Percentiles rank a stretch among this genome's conserved stretches.
phyloP scores from a whole-genome alignment of 768 basidiomycete genomes.

The Naematelia aurantialba region DNA sequence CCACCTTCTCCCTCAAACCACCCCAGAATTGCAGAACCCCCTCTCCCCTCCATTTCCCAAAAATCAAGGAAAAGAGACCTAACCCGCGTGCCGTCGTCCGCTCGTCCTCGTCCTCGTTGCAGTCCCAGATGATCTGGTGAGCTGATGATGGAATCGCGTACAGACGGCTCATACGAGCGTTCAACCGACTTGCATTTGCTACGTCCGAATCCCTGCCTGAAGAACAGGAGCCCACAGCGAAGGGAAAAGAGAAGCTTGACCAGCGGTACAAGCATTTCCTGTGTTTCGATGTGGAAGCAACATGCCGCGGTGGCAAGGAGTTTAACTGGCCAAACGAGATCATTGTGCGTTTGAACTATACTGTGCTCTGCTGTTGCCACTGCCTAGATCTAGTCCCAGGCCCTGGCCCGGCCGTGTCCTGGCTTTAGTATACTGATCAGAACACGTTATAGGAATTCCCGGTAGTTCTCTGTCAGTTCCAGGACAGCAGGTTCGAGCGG shows the following conservation, averaged over 20 bases:
- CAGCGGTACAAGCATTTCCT: conserved; percentile 68
- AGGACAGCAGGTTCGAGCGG: conserved; percentile 56
- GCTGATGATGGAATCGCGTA: not conserved
- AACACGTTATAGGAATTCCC: conserved; percentile 72
- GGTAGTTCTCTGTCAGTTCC: conserved; percentile 60
- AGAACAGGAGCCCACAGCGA: not conserved
- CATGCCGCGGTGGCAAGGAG: conserved; percentile 56
- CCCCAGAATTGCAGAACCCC: not conserved
- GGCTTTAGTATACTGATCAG: not conserved
- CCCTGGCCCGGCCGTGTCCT: conserved; percentile 1
- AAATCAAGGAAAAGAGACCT: too few relatives aligned
- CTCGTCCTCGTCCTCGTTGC: too few relatives aligned
- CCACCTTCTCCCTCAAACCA: not conserved
- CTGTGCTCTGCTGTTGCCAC: conserved; percentile 11
- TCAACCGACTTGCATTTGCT: not conserved
- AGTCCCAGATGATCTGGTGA: too few relatives aligned
- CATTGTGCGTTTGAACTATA: conserved; percentile 61
- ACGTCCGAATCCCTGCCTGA: not conserved
- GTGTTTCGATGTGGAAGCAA: conserved; percentile 65
- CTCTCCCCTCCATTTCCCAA: not conserved
- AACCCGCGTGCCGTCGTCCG: too few relatives aligned
- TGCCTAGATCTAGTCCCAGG: not conserved
- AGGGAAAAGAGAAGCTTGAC: conserved; percentile 7
- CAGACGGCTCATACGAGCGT: not conserved
- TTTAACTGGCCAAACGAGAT: conserved; percentile 93